Base-by-base conservation (phyloP, 2,329 filamentous ascomycete genomes). In the Botrytis cinerea region DNA sequence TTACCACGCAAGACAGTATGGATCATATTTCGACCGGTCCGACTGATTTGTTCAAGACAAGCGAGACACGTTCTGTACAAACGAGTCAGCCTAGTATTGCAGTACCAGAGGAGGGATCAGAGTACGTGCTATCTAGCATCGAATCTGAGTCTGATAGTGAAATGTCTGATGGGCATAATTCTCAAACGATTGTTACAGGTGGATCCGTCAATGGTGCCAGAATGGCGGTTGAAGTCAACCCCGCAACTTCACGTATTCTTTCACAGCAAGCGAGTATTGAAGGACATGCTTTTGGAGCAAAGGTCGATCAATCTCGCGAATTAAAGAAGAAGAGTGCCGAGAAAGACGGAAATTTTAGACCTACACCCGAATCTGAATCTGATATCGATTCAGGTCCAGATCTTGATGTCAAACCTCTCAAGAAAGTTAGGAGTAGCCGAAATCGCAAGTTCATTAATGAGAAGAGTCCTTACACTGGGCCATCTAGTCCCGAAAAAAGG, bases 281-380 rank as follows among this genome's bases (percentile, higher is more conserved):
- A 60, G 35, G 18, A 14, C 43, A 48, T 12, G 9, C 14, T 6
- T 28, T n/a, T 1, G 38, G 9, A 59, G n/a, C 63, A 18, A 57
- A 40, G n/a, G n/a, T 32, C 20, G 25, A 20, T 1, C 46, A 16
- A 64, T 1, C 32, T 51, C 59, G 35, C 18, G n/a, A 12, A 18
- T 22, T n/a, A 20, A 73, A 45, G 48, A 73, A 45, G 43, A 76
- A 78, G 76, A 77, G 74, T 38, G 72, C 46, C 18, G 70, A 79
- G 68, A 76, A 79, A 68, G 76, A 75, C 59, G 75, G 73, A 32
- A 46, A 45, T 32, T 79, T 77, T 57, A 75, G 75, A 43, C 78
- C 76, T 48, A 54, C 54, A 35, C 45, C 60, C 28, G 74, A 76
- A 20, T 63, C 74, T 16, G 75, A 73, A 25, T 75, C 75, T 7